phyloP scores from a whole-genome alignment of 2,329 filamentous ascomycete genomes.

The Diaporthe vexans region DNA sequence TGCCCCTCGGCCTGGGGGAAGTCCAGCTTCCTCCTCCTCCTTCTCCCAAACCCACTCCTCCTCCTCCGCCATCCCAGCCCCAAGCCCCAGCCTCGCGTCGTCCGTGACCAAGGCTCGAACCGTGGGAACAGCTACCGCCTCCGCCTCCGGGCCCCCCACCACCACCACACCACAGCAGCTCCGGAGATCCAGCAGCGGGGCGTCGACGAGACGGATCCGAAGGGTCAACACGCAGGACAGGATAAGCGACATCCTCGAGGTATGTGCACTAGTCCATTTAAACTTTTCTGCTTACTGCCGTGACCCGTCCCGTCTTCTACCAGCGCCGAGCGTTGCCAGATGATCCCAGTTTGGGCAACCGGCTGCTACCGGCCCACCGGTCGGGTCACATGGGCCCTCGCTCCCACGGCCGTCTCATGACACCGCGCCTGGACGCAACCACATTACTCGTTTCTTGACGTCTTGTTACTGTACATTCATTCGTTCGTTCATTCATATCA shows the following conservation, averaged over 20 bases:
- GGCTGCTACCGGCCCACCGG: background rate
- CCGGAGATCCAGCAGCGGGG: constrained; percentile 39
- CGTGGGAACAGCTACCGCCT: constrained; percentile 14
- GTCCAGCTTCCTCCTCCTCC: constrained; percentile 13
- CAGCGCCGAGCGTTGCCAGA: constrained; percentile 8
- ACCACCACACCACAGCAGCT: constrained; percentile 35
- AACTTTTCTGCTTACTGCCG: background rate
- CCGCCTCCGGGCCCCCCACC: constrained; percentile 2
- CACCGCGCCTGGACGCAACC: background rate
- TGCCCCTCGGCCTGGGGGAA: constrained; percentile 12
- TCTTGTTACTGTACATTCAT: background rate
- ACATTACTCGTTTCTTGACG: background rate
- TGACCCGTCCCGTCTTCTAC: background rate
- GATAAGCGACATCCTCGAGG: constrained; percentile 52
- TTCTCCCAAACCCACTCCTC: no score
- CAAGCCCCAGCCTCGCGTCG: constrained; percentile 11
- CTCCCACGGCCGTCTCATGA: background rate
- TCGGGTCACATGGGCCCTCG: constrained; percentile 29
- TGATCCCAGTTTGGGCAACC: constrained; percentile 1
- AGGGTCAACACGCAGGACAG: constrained; percentile 50
- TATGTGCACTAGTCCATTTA: constrained; percentile 41
- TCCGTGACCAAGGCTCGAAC: constrained; percentile 11
- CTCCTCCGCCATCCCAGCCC: constrained; percentile 6
- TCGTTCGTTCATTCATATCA: background rate
- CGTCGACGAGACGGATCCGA: constrained; percentile 38